phyloP scores from a whole-genome alignment of 345 rosid species.

The Salix arbutifolia region DNA sequence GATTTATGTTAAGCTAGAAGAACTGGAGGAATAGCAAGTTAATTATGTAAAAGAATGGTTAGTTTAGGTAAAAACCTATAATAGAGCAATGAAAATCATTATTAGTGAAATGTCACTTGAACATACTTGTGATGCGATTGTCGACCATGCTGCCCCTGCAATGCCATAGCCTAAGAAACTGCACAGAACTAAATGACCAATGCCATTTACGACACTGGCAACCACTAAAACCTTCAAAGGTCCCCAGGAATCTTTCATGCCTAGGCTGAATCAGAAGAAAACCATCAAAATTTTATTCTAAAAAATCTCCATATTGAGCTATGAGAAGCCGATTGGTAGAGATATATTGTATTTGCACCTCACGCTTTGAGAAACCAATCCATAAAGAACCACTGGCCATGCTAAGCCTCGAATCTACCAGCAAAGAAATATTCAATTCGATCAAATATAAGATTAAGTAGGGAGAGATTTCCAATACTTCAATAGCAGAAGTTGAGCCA shows the following conservation, averaged over 20 bases:
- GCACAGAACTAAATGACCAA: constrained; percentile 74
- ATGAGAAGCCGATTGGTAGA: constrained; percentile 8
- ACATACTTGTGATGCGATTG: constrained; percentile 85
- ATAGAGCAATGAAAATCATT: not conserved
- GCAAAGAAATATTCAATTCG: constrained; percentile 2
- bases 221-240: constrained; percentile 76
- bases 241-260: constrained; percentile 96
- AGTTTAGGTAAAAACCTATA: no score
- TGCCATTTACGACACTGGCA: constrained; percentile 65
- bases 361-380: constrained; percentile 95
- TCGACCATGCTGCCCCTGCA: constrained; percentile 96
- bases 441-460: not conserved
- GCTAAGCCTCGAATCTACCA: constrained; percentile 85
- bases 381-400: constrained; percentile 86
- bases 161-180: constrained; percentile 70
- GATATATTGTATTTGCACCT: constrained; percentile 42
- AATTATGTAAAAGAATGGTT: no score
- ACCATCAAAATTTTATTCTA: no score
- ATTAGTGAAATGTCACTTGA: not conserved
- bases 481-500: no score
- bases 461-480: no score
- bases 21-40: no score
- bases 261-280: constrained; percentile 50
- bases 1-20: not conserved
- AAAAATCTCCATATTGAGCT: no score